Conservation (phyloP, 2,329 filamentous ascomycete species). For the Aspergillus pseudotamarii region DNA sequence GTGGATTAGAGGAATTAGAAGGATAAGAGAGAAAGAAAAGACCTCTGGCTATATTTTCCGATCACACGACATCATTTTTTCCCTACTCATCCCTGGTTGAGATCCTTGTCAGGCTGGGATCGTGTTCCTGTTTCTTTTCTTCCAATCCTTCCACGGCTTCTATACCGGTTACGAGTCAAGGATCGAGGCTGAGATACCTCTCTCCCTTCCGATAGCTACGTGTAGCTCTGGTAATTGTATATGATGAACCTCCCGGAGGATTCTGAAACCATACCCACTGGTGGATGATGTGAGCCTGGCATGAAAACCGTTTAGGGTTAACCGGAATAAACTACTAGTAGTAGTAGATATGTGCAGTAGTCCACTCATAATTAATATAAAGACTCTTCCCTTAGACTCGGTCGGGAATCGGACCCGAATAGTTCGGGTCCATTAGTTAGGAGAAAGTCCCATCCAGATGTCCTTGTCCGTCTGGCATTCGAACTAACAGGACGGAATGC, state of each 20-base stretch:
- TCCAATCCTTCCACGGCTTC: background rate
- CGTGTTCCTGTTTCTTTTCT: background rate
- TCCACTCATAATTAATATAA: background rate
- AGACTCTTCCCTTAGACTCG: background rate
- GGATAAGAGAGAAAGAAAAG: no score
- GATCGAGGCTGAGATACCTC: background rate
- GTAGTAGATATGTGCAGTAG: background rate
- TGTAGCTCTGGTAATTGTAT: background rate
- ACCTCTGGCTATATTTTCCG: background rate
- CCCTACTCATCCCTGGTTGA: background rate
- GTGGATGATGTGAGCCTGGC: background rate
- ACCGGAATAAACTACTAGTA: background rate
- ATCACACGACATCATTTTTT: background rate
- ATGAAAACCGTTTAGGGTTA: background rate
- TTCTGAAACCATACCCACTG: background rate
- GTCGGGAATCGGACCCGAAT: constrained; percentile 10
- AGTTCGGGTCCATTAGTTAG: background rate
- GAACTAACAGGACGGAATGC: background rate
- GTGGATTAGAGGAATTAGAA: no score
- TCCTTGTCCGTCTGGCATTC: background rate
- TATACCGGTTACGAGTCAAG: background rate
- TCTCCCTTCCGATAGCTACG: background rate
- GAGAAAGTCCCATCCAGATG: background rate
- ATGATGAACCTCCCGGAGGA: background rate
- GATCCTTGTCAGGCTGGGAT: background rate